Conservation (phyloP, 2,329 filamentous ascomycete genomes). For the Chrysoporthe puriensis region DNA sequence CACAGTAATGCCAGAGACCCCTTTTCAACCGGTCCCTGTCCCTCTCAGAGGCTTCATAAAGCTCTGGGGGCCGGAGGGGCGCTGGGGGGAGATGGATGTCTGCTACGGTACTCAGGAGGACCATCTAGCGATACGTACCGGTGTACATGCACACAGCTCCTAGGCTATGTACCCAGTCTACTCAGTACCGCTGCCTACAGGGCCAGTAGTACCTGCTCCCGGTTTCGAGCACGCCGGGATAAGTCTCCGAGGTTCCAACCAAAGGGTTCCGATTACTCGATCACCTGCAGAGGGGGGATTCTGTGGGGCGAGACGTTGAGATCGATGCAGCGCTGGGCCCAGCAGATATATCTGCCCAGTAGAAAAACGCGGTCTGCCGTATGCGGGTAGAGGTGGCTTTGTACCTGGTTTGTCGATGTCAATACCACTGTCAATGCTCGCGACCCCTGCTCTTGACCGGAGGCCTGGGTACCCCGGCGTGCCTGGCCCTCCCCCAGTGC, state of each 20-base stretch:
- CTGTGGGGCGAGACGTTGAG: background rate
- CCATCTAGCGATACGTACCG: background rate
- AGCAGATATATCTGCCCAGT: no score
- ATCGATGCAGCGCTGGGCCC: background rate
- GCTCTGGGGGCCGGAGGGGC: background rate
- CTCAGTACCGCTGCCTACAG: no score
- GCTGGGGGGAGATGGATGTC: no score
- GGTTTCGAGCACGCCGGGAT: background rate
- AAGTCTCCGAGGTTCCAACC: background rate
- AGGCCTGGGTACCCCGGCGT: background rate
- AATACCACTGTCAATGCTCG: background rate
- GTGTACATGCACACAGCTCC: background rate
- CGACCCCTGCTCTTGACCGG: background rate
- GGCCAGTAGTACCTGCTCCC: background rate
- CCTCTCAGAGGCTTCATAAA: background rate
- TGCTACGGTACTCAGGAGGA: background rate
- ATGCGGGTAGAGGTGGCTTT: conserved; percentile 2
- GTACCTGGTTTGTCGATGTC: background rate
- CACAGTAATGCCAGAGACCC: background rate
- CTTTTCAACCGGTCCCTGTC: no score
- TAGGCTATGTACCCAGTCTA: background rate
- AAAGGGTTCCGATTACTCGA: background rate
- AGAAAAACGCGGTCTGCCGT: background rate
- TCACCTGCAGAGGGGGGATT: background rate
- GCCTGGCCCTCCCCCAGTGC: background rate